These are phyloP conservation scores for Aureobasidium subglaciale DNA, from an alignment of 2,329 filamentous ascomycete species.

Conservation along the genomic window DNA sequence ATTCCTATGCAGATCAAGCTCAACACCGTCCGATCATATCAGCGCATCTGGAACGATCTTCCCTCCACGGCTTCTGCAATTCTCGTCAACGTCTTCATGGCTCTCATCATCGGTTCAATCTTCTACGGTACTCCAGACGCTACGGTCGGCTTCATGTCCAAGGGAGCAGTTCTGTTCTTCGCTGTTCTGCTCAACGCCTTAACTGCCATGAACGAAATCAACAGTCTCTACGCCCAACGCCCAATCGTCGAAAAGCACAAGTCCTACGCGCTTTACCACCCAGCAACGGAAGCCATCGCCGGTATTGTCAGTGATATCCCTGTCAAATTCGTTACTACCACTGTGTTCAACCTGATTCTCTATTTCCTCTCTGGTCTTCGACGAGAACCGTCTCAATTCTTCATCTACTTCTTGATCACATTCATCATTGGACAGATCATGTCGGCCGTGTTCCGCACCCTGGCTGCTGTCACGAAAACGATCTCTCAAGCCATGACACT, in stretches of 20 bases:
- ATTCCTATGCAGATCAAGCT: conserved; percentile 48
- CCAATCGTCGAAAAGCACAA: conserved; percentile 43
- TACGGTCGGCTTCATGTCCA: conserved; percentile 68
- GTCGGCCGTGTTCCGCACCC: conserved; percentile 42
- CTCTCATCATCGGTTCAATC: conserved; percentile 55
- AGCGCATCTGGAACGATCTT: conserved; percentile 48
- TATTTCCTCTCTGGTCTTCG: conserved; percentile 52
- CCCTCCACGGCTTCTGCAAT: conserved; percentile 42
- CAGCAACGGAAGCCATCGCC: conserved; percentile 44
- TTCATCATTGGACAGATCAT: conserved; percentile 42
- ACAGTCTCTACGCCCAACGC: conserved; percentile 50
- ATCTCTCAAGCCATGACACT: conserved; percentile 57
- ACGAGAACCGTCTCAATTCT: conserved; percentile 43
- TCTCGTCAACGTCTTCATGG: conserved; percentile 47
- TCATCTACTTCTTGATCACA: conserved; percentile 57
- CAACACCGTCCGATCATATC: conserved; percentile 46
- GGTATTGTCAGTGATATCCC: conserved; percentile 51
- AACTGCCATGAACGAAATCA: conserved; percentile 51
- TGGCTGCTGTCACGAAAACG: conserved; percentile 52
- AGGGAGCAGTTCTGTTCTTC: conserved; percentile 54
- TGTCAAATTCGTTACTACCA: conserved; percentile 47
- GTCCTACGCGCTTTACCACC: conserved; percentile 35
- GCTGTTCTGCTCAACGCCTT: conserved; percentile 55
- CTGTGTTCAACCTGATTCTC: conserved; percentile 49
- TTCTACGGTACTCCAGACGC: conserved; percentile 52